Evolutionary conservation across 2,329 filamentous ascomycete species (phyloP), one percentile per base, ranked within the genome.

Genomic region (Hypoxylon sp.): DNA sequence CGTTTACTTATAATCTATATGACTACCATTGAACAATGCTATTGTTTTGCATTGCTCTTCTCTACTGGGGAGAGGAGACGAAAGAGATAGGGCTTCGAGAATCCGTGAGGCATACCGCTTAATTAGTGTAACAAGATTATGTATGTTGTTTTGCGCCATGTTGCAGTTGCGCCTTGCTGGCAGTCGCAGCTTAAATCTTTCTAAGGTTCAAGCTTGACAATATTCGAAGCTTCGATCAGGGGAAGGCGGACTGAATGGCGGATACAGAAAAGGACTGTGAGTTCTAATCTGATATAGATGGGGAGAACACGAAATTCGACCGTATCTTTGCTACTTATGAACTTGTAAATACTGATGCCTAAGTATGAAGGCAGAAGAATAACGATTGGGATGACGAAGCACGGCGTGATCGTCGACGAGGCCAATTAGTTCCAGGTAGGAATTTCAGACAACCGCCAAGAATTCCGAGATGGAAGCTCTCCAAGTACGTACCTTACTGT

Each of bases 101-200:
- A 51, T 54, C 10, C 19, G 52, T 13, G 5, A 57, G 69, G 83
- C 88, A 76, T 88, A 98, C 96, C 96, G 90, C 88, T 99, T 99
- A 85, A 99, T 98, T 77, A 99, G 89, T 60, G 96, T 99, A 37
- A 94, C 97, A 71, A 99, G 85, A 80, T 97, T 98, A 83, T 98
- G 91, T 94, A 98, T 98, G 77, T 94, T 93, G 82, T 88, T 92
- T 70, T 90, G 84, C 73, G 91, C 88, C 92, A 94, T 94, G 5
- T 57, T 73, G 71, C 54, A 67, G 66, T 66, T 59, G 65, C 53
- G 61, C 46, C 53, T 66, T 44, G 29, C 19, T n/a, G 39, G 46
- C 9, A 24, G 35, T 44, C 35, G 59, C 26, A 19, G 29, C 42
- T 66, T 46, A 31, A 22, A 17, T 24, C 10, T 31, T 37, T 52